Evolutionary conservation across 2,329 filamentous ascomycete species (phyloP).

Genomic region (Penicillium carneum): DNA sequence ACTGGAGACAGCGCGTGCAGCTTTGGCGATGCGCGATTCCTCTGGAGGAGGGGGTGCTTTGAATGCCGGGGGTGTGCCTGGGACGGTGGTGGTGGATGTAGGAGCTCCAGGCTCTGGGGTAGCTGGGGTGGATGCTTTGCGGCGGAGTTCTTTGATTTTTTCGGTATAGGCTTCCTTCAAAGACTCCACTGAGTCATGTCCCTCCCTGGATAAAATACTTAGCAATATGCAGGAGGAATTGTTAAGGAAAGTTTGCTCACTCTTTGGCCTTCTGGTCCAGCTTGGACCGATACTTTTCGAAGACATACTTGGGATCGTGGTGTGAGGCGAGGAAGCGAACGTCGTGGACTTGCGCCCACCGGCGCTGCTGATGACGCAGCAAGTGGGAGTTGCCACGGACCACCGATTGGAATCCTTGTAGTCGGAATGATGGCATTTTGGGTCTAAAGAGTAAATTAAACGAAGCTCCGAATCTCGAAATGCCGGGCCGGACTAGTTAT

Average conservation of each 20-base stretch:
- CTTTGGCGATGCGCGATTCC: slow-evolving; percentile 41
- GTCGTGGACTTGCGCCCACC: slow-evolving; percentile 92
- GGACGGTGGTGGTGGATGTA: slow-evolving; percentile 35
- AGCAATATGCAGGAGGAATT: slow-evolving; percentile 4
- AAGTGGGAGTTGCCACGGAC: slow-evolving; percentile 41
- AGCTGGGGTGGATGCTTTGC: slow-evolving; percentile 66
- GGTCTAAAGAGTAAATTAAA: slow-evolving; percentile 7
- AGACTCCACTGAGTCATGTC: slow-evolving; percentile 65
- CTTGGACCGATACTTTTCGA: slow-evolving; percentile 88
- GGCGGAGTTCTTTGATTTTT: slow-evolving; percentile 76
- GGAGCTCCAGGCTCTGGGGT: slow-evolving; percentile 53
- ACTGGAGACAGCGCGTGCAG: slow-evolving; percentile 56
- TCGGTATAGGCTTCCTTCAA: slow-evolving; percentile 84
- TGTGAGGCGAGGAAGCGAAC: slow-evolving; percentile 88
- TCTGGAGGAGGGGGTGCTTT: slow-evolving; percentile 49
- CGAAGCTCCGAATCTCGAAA: slow-evolving; percentile 14
- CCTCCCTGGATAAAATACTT: slow-evolving; percentile 65
- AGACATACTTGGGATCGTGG: slow-evolving; percentile 66
- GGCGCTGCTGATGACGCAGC: slow-evolving; percentile 64
- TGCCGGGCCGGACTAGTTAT: slow-evolving; percentile 1
- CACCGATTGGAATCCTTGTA: slow-evolving; percentile 60
- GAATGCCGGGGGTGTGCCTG: slow-evolving; percentile 49
- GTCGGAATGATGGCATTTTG: slow-evolving; percentile 60
- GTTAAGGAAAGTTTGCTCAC: slow-evolving; percentile 46
- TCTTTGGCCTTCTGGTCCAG: slow-evolving; percentile 80